Evolutionary conservation across 192 early-diverging fungal genomes (phyloP).

Genomic region (Kickxella alabastrina): DNA sequence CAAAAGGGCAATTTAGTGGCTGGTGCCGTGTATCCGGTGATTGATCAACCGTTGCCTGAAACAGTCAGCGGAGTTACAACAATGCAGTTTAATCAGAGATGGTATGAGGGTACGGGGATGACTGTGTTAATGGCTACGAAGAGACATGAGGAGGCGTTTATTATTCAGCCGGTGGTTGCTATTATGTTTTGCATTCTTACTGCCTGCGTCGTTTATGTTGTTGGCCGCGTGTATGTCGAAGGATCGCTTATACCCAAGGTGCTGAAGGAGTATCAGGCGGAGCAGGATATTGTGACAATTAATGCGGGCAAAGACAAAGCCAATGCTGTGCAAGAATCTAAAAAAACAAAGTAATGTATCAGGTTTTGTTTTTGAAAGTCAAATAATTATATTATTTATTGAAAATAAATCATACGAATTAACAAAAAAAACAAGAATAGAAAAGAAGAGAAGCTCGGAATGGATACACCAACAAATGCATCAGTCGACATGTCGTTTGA

Average conservation of each 20-base stretch:
- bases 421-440: too few species aligned
- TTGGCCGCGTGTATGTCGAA: conserved; percentile 49
- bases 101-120: conserved; percentile 39
- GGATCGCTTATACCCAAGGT: conserved; percentile 36
- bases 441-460: too few species aligned
- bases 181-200: conserved; percentile 49
- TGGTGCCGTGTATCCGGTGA: conserved; percentile 34
- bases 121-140: conserved; percentile 42
- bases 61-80: conserved; percentile 38
- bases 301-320: not conserved
- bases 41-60: conserved; percentile 32
- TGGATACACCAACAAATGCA: too few species aligned
- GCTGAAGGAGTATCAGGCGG: conserved; percentile 6
- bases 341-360: conserved; percentile 19
- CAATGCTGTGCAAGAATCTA: conserved; percentile 1
- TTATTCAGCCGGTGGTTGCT: conserved; percentile 45
- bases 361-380: not conserved
- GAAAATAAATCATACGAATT: too few species aligned
- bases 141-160: conserved; percentile 40
- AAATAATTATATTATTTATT: conserved; percentile 6
- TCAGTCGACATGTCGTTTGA: too few species aligned
- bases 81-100: conserved; percentile 36
- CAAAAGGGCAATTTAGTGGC: conserved; percentile 22
- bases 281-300: conserved; percentile 1
- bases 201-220: conserved; percentile 43